phyloP scores from a whole-genome alignment of 768 basidiomycete genomes.

The Artomyces pyxidatus region DNA sequence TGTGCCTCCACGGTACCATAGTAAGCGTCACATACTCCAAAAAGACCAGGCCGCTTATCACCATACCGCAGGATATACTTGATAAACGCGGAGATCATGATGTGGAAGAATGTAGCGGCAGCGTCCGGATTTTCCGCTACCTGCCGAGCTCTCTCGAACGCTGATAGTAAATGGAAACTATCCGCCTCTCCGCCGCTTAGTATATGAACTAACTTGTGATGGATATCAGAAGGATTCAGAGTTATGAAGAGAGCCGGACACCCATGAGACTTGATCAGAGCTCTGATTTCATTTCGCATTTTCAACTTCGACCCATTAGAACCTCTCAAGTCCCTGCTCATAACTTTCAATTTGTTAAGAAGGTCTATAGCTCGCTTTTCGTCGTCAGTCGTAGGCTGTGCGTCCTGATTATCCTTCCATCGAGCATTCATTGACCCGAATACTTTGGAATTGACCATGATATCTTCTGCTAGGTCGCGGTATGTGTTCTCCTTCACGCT shows the following conservation, averaged over 20 bases:
- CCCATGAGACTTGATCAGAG: neutral
- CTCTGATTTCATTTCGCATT: neutral
- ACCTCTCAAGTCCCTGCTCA: neutral
- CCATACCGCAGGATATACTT: conserved; percentile 12
- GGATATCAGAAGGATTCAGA: conserved; percentile 32
- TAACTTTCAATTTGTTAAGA: neutral
- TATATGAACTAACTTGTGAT: conserved; percentile 34
- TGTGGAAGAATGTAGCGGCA: conserved; percentile 34
- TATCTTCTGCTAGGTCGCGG: neutral
- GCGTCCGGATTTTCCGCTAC: conserved; percentile 33
- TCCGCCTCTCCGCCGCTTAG: conserved; percentile 30
- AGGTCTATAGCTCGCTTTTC: neutral
- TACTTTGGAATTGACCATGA: too few relatives aligned
- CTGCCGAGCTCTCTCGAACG: conserved; percentile 26
- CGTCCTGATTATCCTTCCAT: neutral
- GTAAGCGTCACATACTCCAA: conserved; percentile 27
- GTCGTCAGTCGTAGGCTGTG: neutral
- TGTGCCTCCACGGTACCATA: conserved; percentile 36
- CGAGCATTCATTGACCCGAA: neutral
- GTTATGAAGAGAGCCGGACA: neutral
- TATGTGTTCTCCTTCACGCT: neutral
- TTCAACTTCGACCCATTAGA: neutral
- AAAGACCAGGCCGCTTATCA: conserved; percentile 20
- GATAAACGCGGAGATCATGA: conserved; percentile 31
- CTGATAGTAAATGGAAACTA: conserved; percentile 24